phyloP scores from a whole-genome alignment of 352 stramenopile species.

The Pythium periplocum region DNA sequence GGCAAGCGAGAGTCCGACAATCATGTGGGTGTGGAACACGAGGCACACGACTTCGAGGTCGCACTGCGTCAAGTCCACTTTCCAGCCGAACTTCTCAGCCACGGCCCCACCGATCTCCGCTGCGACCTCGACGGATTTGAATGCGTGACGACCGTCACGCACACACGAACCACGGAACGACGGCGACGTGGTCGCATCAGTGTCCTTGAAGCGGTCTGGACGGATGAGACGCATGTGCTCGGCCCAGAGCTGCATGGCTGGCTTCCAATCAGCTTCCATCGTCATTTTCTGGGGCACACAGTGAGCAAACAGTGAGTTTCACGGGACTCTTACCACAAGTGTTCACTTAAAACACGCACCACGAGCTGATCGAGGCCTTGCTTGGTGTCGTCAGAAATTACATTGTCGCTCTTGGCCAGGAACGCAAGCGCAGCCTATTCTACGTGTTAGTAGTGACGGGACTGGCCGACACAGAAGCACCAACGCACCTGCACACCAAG shows the following conservation, averaged over 20 bases:
- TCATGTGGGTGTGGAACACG: conserved; percentile 66
- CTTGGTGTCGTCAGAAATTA: conserved; percentile 40
- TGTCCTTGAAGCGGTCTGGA: conserved; percentile 5
- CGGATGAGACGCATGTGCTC: conserved; percentile 24
- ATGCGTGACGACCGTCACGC: conserved; percentile 67
- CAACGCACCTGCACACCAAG: conserved; percentile 36
- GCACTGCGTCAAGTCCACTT: conserved; percentile 57
- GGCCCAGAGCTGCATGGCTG: conserved; percentile 54
- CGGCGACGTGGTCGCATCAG: conserved; percentile 18
- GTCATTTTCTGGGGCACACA: conserved; percentile 6
- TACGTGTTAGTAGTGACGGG: too few relatives aligned
- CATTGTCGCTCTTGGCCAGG: conserved; percentile 43
- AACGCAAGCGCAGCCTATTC: conserved; percentile 43
- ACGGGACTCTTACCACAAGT: neutral
- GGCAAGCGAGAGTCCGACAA: conserved; percentile 58
- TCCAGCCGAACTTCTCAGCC: conserved; percentile 54
- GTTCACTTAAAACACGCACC: conserved; percentile 25
- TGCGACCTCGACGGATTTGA: conserved; percentile 60
- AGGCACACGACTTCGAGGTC: conserved; percentile 71
- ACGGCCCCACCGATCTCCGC: conserved; percentile 54
- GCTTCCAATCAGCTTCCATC: conserved; percentile 40
- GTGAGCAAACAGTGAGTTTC: neutral
- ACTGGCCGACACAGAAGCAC: neutral
- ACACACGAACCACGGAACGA: conserved; percentile 76
- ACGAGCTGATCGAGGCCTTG: conserved; percentile 51